Evolutionary conservation across 2,329 filamentous ascomycete species (phyloP).

Genomic region (Talaromyces sp.): DNA sequence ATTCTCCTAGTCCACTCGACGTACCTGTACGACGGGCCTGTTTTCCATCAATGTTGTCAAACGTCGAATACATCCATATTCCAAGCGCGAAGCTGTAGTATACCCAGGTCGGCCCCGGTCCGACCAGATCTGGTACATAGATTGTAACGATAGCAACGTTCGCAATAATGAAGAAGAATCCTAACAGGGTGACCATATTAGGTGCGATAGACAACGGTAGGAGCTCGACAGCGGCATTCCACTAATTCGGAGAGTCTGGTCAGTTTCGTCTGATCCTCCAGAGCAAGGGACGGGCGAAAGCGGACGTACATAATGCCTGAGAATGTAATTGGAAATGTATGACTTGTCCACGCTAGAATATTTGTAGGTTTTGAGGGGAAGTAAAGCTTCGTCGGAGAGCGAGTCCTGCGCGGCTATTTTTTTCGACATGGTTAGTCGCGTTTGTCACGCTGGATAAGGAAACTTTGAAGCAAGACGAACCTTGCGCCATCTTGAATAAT

Average conservation of each 20-base stretch:
- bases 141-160: conserved; percentile 76
- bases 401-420: conserved; percentile 49
- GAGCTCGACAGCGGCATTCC: conserved; percentile 92
- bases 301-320: conserved; percentile 82
- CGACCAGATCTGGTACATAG: conserved; percentile 84
- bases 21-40: conserved; percentile 93
- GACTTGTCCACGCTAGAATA: conserved; percentile 98
- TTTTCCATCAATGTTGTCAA: conserved; percentile 99
- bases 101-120: conserved; percentile 85
- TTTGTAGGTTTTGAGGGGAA: conserved; percentile 92
- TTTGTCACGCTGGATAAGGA: not conserved
- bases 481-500: conserved; percentile 38
- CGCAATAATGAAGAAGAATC: conserved; percentile 88
- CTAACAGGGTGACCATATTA: conserved; percentile 94
- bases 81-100: conserved; percentile 96
- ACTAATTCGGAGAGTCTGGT: conserved; percentile 54
- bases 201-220: conserved; percentile 95
- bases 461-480: conserved; percentile 25
- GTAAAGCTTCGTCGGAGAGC: conserved; percentile 84
- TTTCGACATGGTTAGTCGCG: not conserved
- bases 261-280: not conserved
- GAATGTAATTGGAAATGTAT: conserved; percentile 85
- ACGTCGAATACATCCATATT: conserved; percentile 97
- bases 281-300: not conserved
- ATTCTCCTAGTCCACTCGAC: conserved; percentile 88